Evolutionary conservation across 106 monocot genomes (phyloP), one percentile per base, ranked within the genome.

Genomic region (Dioscorea alata): DNA sequence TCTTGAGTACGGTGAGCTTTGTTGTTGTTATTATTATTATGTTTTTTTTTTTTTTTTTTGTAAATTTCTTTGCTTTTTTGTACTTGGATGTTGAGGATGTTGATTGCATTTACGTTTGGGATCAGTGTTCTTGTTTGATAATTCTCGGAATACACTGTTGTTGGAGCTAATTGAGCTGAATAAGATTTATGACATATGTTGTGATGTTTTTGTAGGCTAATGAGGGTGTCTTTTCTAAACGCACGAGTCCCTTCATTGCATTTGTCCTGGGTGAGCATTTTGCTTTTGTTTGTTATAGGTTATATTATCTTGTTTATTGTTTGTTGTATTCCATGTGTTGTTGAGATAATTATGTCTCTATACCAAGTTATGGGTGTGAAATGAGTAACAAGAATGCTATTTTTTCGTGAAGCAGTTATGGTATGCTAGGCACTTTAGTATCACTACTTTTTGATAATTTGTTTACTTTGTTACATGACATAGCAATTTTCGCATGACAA

Each of bases 221-320:
- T 65, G 80, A 65, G 18, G 67, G 33, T n/a, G 66, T 50, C 18
- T 34, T 52, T 57, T 34, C 73, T 57, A 72, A 63, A 8, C 6
- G 12, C 18, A 76, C 10, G 34, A 79, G 33, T 35, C 76, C 79
- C 33, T 83, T 88, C 54, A 93, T 93, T 76, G 69, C 88, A 25
- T 93, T 93, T 75, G 86, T 93, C 20, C 60, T 93, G 52, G 92
- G 92, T 93, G 75, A 74, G 62, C 4, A 33, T 6, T 68, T 21
- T 28, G 1, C 22, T 21, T 58, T n/a, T 59, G 1, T 49, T 49
- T 49, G 10, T 25, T 50, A 12, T 48, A 12, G 49, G 22, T 49
- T 22, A n/a, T 1, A 15, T 66, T 9, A 22, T 66, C 13, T 8
- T n/a, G 4, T 12, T 22, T 10, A 9, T 22, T 19, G 14, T 21